Evolutionary conservation across 768 basidiomycete genomes (phyloP).

Genomic region (Russula ochroleuca): DNA sequence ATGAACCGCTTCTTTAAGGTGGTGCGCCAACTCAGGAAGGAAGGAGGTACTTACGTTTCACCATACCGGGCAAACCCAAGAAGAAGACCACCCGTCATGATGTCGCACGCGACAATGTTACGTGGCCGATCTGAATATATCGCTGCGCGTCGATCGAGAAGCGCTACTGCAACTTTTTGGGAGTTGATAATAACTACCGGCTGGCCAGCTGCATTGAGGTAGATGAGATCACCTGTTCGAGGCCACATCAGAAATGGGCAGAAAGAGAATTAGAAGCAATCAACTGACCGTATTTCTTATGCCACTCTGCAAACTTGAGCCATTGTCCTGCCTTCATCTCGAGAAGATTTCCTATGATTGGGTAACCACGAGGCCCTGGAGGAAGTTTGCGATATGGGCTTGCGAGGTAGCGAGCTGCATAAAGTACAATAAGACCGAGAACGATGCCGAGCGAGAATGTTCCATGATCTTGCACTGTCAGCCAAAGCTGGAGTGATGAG

Average conservation of each 20-base stretch:
- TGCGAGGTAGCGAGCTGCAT: neutral
- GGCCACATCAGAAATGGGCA: neutral
- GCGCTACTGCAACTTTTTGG: neutral
- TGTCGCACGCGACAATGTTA: neutral
- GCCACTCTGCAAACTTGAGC: neutral
- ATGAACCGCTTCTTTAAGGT: neutral
- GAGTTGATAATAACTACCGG: neutral
- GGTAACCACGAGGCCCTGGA: neutral
- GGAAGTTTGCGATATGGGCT: neutral
- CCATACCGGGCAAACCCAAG: neutral
- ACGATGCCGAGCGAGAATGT: neutral
- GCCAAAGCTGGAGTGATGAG: neutral
- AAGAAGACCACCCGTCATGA: neutral
- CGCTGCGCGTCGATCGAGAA: neutral
- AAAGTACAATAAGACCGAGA: neutral
- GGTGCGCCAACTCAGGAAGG: neutral
- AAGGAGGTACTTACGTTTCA: neutral
- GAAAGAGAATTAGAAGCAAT: neutral
- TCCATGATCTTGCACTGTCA: neutral
- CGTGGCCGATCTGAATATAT: neutral
- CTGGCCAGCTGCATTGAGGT: neutral
- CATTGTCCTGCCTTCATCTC: neutral
- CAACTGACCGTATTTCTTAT: neutral
- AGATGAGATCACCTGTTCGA: neutral
- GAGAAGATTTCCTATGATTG: constrained; percentile 1